Base-by-base conservation (phyloP, 768 basidiomycete genomes). In the Auriscalpium microsporum region DNA sequence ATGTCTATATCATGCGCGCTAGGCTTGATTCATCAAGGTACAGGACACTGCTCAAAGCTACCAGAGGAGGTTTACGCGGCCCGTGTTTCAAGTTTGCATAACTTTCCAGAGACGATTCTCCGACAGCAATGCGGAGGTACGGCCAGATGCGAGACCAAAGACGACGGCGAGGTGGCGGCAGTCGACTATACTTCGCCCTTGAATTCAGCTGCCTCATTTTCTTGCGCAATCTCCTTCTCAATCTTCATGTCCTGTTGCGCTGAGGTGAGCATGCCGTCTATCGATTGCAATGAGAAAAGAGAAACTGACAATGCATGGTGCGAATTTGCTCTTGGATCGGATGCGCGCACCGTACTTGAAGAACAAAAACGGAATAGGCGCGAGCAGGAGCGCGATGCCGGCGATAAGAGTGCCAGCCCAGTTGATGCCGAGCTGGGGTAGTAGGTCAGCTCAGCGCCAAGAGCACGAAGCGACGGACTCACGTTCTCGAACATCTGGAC, bases 341-440 rank as follows among this genome's bases (percentile, higher is more conserved):
- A 57, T 57, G 8, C 52, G 47, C 14, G 56, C 4, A 34, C 56
- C 56, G 40, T 54, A 53, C 35, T 45, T 48, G 8, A 45, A 54
- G 52, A 57, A 54, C 19, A 57, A 14, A 40, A 53, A 54, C 13
- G 56, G 56, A 0, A 54, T 53, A 16, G 52, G 56, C 13, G 38
- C n/a, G 17, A 57, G 42, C 4, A 54, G 8, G 10, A 49, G 8
- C 1, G 33, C 28, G 42, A 54, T 13, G 7, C 34, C 36, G 6
- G 46, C 56, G 17, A 54, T 53, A 11, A 57, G 53, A 9, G 48
- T 57, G 7, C 47, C 36, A 13, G 56, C 56, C 56, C 56, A 54
- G 34, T 57, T 57, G 8, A 54, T 48, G 2, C 53, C 48, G 50
- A 56, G 52, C 50, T 52, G 23, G 16, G 16, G 8, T 23, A 21